Percentiles rank a stretch among this genome's conserved stretches.
Evolutionary conservation across 2,329 filamentous ascomycete species (phyloP).

Genomic region (Blastomyces percursus): DNA sequence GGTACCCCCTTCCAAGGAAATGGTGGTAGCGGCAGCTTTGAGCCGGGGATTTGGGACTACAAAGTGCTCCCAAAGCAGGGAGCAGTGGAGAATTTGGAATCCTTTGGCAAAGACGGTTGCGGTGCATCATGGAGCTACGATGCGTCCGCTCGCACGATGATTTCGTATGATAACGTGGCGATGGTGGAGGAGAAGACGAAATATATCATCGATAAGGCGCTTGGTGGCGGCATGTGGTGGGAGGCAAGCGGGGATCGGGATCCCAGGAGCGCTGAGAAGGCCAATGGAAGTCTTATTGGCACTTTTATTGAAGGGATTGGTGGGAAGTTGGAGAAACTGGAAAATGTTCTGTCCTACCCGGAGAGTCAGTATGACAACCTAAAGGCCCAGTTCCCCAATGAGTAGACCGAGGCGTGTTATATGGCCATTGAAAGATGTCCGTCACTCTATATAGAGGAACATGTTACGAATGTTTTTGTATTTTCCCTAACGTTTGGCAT

Average conservation of each 20-base stretch:
- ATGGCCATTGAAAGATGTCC: conserved; percentile 9
- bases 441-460: background rate
- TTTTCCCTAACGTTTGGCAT: background rate
- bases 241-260: conserved; percentile 70
- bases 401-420: conserved; percentile 3
- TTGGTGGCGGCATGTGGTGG: conserved; percentile 97
- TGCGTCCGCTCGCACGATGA: conserved; percentile 49
- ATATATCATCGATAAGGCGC: conserved; percentile 53
- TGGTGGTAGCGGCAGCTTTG: conserved; percentile 66
- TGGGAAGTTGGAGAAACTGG: conserved; percentile 26
- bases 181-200: conserved; percentile 59
- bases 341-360: conserved; percentile 29
- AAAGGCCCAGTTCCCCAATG: conserved; percentile 20
- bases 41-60: conserved; percentile 77
- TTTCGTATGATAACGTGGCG: conserved; percentile 56
- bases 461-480: background rate
- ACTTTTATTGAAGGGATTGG: conserved; percentile 36
- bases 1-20: conserved; percentile 61
- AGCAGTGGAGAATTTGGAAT: conserved; percentile 53
- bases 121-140: conserved; percentile 71
- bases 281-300: conserved; percentile 53
- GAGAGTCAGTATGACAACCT: conserved; percentile 35
- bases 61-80: conserved; percentile 67
- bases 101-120: conserved; percentile 30
- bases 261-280: conserved; percentile 33